Conservation (phyloP, 495 filamentous ascomycete genomes). For the Cercophora sp. region DNA sequence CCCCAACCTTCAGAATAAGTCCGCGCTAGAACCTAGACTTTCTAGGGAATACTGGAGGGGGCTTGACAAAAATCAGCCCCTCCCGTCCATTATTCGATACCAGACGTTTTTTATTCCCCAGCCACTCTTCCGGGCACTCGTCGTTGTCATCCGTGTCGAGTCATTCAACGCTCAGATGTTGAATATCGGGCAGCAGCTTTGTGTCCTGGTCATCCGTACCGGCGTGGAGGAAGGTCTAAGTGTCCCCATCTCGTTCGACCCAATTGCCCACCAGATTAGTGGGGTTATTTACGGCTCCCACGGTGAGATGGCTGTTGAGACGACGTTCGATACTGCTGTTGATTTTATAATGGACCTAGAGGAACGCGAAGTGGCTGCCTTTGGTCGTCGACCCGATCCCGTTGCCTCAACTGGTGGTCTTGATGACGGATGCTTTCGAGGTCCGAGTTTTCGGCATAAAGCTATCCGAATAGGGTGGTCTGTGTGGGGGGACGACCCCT, state of each 20-base stretch:
- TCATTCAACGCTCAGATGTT: background rate
- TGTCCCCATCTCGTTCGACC: conserved; percentile 6
- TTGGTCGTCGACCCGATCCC: conserved; percentile 11
- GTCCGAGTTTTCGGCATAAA: background rate
- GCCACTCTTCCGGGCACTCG: conserved; percentile 9
- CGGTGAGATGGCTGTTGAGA: conserved; percentile 3
- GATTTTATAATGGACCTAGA: conserved; percentile 11
- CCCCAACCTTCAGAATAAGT: background rate
- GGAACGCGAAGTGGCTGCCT: conserved; percentile 9
- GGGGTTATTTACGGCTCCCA: background rate
- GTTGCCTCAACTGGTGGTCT: conserved; percentile 3
- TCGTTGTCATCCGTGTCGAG: conserved; percentile 5
- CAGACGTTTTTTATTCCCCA: conserved; percentile 4
- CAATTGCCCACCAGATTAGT: conserved; percentile 3
- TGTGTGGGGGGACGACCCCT: conserved; percentile 1
- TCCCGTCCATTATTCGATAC: background rate
- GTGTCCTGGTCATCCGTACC: background rate
- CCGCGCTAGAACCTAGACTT: background rate
- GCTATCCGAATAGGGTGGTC: background rate
- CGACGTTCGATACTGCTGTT: conserved; percentile 2
- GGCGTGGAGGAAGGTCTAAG: conserved; percentile 8
- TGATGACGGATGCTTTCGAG: conserved; percentile 3
- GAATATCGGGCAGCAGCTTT: conserved; percentile 2
- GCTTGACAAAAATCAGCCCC: background rate
- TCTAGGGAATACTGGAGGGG: background rate